phyloP scores from a whole-genome alignment of 768 basidiomycete genomes.

The Nevesoporus exiguus region DNA sequence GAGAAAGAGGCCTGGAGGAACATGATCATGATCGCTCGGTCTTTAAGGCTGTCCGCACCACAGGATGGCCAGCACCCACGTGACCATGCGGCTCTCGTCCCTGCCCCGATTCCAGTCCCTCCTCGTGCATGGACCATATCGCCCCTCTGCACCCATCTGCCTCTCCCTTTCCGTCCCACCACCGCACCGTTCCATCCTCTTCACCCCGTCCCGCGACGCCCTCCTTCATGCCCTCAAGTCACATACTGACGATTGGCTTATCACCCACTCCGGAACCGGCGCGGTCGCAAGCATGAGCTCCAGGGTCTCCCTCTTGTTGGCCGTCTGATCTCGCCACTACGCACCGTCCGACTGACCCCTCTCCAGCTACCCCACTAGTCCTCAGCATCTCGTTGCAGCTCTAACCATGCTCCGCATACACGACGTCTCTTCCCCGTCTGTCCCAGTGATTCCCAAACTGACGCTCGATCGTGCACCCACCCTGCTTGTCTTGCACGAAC shows the following conservation, averaged over 20 bases:
- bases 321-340: conserved; percentile 11
- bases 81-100: conserved; percentile 37
- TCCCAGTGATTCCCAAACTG: conserved; percentile 29
- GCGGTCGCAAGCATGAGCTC: conserved; percentile 36
- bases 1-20: background rate
- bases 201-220: conserved; percentile 50
- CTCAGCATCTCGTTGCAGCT: conserved; percentile 51
- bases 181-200: conserved; percentile 39
- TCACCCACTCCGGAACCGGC: conserved; percentile 38
- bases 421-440: conserved; percentile 17
- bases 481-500: conserved; percentile 59
- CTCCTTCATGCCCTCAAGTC: conserved; percentile 41
- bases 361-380: conserved; percentile 60
- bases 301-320: conserved; percentile 55
- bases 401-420: conserved; percentile 46
- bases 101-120: conserved; percentile 58
- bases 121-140: conserved; percentile 61
- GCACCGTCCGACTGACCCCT: conserved; percentile 8
- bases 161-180: conserved; percentile 50
- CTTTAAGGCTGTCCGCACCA: conserved; percentile 10
- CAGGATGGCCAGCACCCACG: conserved; percentile 24
- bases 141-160: conserved; percentile 67
- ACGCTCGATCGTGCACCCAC: conserved; percentile 41
- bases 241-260: conserved; percentile 49
- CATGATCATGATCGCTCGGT: background rate